These are phyloP conservation scores for Solanum corneliomulleri DNA, from an alignment of 257 asterid genomes.

Conservation along the genomic window DNA sequence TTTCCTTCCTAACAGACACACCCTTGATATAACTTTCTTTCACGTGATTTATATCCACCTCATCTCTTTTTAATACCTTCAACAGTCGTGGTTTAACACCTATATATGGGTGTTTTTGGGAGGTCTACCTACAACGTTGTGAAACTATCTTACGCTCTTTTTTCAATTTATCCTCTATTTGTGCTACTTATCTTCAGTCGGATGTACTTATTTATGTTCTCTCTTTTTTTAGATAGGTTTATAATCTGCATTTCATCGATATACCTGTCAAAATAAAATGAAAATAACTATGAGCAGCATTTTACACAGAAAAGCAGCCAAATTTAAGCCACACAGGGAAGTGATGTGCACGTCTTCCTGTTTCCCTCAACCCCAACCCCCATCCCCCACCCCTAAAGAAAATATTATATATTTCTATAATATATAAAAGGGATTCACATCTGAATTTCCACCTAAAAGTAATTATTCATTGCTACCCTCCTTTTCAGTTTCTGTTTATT, in stretches of 20 bases:
- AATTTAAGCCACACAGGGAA: background rate
- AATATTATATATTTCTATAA: background rate
- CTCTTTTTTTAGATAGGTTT: background rate
- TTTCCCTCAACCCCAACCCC: background rate
- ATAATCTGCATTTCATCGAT: background rate
- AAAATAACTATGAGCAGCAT: background rate
- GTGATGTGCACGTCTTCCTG: background rate
- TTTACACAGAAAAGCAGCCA: background rate
- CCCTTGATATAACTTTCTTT: background rate
- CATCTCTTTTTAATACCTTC: background rate
- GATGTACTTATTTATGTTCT: background rate
- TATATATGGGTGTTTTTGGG: background rate
- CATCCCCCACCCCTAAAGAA: background rate
- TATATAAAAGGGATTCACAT: background rate
- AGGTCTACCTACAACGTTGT: background rate
- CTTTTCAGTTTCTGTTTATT: background rate
- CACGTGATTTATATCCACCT: background rate
- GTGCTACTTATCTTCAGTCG: background rate
- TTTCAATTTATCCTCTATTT: background rate
- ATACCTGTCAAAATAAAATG: background rate
- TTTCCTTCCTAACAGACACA: background rate
- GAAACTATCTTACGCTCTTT: background rate
- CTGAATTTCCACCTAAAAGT: background rate
- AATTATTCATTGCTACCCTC: background rate
- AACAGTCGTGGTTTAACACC: background rate